These are phyloP conservation scores for Termitomyces sp. DNA, from an alignment of 768 basidiomycete genomes.

Conservation along the genomic window DNA sequence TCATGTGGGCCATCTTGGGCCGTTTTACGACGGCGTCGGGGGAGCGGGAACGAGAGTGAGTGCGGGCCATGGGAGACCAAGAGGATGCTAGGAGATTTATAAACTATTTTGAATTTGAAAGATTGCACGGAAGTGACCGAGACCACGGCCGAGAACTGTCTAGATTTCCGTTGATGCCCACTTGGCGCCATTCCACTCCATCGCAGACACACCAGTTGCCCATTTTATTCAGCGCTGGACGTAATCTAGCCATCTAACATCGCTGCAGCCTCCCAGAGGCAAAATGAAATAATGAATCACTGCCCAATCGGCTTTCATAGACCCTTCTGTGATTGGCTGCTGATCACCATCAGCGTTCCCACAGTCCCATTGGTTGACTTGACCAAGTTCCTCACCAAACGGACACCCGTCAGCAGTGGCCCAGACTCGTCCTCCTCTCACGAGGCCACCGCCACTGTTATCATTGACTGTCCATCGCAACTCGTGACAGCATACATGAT, in stretches of 20 bases:
- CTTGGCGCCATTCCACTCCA: not conserved
- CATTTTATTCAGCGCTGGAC: not conserved
- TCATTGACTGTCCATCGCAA: not conserved
- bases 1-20: constrained; percentile 29
- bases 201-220: not conserved
- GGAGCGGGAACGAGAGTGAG: constrained; percentile 28
- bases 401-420: not conserved
- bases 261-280: not conserved
- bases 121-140: constrained; percentile 14
- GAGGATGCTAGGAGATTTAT: constrained; percentile 8
- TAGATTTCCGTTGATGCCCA: not conserved
- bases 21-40: constrained; percentile 25
- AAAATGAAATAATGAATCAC: not conserved
- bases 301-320: not conserved
- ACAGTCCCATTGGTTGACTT: not conserved
- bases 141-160: constrained; percentile 12
- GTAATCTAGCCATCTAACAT: not conserved
- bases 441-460: not conserved
- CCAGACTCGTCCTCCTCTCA: not conserved
- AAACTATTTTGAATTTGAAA: constrained; percentile 8
- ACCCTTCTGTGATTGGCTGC: not conserved
- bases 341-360: not conserved
- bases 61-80: constrained; percentile 25
- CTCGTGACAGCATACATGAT: not conserved
- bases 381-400: too few relatives aligned